Evolutionary conservation across 305 asterid species (phyloP).

Genomic region (Solanum hybrid): DNA sequence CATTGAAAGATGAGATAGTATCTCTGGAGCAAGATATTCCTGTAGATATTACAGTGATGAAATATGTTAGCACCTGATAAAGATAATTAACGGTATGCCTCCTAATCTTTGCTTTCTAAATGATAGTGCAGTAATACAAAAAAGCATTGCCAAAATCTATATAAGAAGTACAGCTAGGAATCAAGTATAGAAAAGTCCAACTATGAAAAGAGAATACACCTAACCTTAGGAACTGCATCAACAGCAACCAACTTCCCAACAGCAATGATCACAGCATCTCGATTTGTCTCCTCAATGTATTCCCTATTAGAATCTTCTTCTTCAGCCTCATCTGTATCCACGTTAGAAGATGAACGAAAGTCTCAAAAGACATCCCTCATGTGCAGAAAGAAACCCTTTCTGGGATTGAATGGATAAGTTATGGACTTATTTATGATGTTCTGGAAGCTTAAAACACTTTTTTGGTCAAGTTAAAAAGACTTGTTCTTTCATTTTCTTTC

Average conservation of each 20-base stretch:
- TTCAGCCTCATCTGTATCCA: conserved; percentile 60
- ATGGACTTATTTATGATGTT: neutral
- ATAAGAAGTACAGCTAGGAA: neutral
- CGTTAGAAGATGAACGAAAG: neutral
- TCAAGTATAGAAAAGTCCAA: neutral
- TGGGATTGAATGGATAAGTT: neutral
- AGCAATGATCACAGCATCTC: conserved; percentile 68
- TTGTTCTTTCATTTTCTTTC: too few species aligned
- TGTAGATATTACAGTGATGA: conserved; percentile 23
- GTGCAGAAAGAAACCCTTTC: neutral
- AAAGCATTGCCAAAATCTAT: neutral
- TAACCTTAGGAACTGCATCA: conserved; percentile 72
- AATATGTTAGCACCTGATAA: neutral
- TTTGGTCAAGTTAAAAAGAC: neutral
- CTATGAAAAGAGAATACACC: conserved; percentile 11
- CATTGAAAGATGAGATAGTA: conserved; percentile 60
- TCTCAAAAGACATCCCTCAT: neutral
- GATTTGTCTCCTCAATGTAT: conserved; percentile 81
- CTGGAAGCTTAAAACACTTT: neutral
- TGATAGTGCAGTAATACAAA: neutral
- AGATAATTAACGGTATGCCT: neutral
- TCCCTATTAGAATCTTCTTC: conserved; percentile 74
- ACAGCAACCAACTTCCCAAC: conserved; percentile 66
- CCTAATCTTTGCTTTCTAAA: neutral
- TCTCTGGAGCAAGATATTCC: conserved; percentile 79